Evolutionary conservation across 805 yeast species (phyloP), one percentile per base, ranked within the genome.

Genomic region (Zygosaccharomyces lentus): DNA sequence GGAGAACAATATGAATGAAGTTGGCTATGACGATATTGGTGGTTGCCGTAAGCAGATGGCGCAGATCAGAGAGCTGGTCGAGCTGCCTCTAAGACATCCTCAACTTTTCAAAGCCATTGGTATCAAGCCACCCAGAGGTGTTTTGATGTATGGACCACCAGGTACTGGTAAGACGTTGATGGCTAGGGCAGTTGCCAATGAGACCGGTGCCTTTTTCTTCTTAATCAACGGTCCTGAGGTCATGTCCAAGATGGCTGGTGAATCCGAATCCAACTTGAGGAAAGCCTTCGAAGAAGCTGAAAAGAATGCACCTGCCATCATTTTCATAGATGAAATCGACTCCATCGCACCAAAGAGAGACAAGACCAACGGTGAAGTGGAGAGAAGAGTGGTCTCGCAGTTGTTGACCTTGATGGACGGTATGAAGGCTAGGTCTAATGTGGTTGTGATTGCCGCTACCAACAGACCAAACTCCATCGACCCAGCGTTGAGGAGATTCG

Each of bases 161-260:
- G 99, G 99, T 80, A 93, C 99, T 12, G 99, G 99, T 86, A 93
- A 93, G 72, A 93, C 99, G 26, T 76, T 93, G 57, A 89, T 93
- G 96, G 99, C 99, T 1, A 83, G 99, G 68, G 99, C 99, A n/a
- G 99, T 93, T 43, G 99, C 99, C 39, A 93, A 93, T 62, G 99
- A 93, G 71, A 93, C 99, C 19, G 99, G 99, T 64, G 99, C 99
- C 1, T 93, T 93, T 68, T 93, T 93, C 80, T 93, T 93, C 69
- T 78, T 93, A 61, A 93, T 93, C 69, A 93, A 93, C 66, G 99
- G 99, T 70, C 99, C 99, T 8, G 99, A 93, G 72, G 95, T 93
- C 64, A 93, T 93, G 99, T 90, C 98, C 46, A 93, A 93, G 73
- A 93, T 93, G 99, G 99, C 99, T 43, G 99, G 99, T 75, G 99